Conservation (phyloP, 768 basidiomycete species). For the Naganishia vaughanmartiniae region DNA sequence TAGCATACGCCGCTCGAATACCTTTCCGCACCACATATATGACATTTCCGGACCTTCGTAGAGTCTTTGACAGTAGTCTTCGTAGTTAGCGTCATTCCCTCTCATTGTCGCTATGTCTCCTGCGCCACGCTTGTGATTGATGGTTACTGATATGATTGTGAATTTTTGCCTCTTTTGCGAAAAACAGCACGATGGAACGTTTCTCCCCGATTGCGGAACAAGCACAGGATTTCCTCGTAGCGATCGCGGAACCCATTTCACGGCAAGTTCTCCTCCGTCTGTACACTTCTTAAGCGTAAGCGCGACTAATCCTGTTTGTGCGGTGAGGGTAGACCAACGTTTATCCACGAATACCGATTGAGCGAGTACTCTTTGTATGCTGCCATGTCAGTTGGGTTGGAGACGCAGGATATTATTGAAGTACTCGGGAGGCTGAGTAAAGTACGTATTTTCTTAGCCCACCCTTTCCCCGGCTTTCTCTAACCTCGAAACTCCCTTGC, state of each 20-base stretch:
- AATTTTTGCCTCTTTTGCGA: too few species aligned
- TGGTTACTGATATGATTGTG: too few species aligned
- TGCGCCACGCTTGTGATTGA: too few species aligned
- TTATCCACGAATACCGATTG: conserved; percentile 98
- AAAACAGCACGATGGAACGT: conserved; percentile 82
- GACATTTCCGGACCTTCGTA: too few species aligned
- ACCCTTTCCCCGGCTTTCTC: conserved; percentile 71
- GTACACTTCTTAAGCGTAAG: neutral
- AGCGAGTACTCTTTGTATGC: conserved; percentile 97
- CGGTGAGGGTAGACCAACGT: conserved; percentile 68
- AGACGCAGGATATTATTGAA: conserved; percentile 97
- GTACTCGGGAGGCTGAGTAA: conserved; percentile 59
- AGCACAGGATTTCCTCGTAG: conserved; percentile 96
- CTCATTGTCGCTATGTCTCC: too few species aligned
- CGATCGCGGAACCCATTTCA: conserved; percentile 97
- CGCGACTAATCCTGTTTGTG: conserved; percentile 17
- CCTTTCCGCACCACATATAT: too few species aligned
- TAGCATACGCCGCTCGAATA: too few species aligned
- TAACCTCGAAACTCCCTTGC: too few species aligned
- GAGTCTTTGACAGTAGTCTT: too few species aligned
- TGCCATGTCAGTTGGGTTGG: conserved; percentile 94
- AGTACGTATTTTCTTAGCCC: conserved; percentile 43
- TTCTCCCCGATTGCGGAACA: conserved; percentile 97
- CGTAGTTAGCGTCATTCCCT: too few species aligned
- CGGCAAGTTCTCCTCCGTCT: conserved; percentile 62